These are phyloP conservation scores for Eragrostis curvula DNA, from an alignment of 176 grass and related monocot species.

Conservation along the genomic window DNA sequence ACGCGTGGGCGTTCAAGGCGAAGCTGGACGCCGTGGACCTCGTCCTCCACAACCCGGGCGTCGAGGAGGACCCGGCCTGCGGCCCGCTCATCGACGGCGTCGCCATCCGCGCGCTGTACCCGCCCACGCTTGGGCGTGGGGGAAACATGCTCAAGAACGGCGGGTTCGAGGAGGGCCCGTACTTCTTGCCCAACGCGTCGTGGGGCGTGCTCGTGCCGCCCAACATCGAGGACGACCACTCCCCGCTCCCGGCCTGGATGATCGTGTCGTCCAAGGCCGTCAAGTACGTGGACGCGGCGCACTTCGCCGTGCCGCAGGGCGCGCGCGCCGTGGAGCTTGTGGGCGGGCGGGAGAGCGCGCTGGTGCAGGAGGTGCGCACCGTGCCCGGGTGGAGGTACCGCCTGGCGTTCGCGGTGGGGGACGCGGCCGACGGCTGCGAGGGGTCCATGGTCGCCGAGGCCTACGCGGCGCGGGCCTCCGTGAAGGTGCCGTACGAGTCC, in stretches of 20 bases:
- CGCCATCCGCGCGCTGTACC: constrained; percentile 67
- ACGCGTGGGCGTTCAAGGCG: constrained; percentile 85
- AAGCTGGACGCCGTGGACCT: constrained; percentile 54
- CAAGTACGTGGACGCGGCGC: constrained; percentile 86
- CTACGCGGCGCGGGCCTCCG: constrained; percentile 55
- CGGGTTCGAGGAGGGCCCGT: constrained; percentile 88
- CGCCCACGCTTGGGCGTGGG: constrained; percentile 42
- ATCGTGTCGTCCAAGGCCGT: constrained; percentile 90
- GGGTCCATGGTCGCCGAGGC: constrained; percentile 78
- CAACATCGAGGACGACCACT: constrained; percentile 93
- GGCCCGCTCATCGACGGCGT: constrained; percentile 88
- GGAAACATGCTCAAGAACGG: constrained; percentile 92
- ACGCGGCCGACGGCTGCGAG: constrained; percentile 63
- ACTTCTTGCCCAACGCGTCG: constrained; percentile 71
- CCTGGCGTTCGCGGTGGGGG: constrained; percentile 76
- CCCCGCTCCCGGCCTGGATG: constrained; percentile 84
- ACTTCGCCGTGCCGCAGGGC: constrained; percentile 83
- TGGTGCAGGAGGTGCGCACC: constrained; percentile 77
- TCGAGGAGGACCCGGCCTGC: constrained; percentile 89
- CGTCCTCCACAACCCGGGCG: constrained; percentile 85
- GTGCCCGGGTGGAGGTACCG: constrained; percentile 61
- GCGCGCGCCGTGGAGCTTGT: constrained; percentile 84
- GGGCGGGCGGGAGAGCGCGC: constrained; percentile 79
- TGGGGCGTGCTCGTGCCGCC: constrained; percentile 89
- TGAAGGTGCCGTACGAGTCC: constrained; percentile 77